Percentiles rank a stretch among this genome's conserved stretches.
Conservation (phyloP, 2,329 filamentous ascomycete genomes). For the Paracamarosporium sp. region DNA sequence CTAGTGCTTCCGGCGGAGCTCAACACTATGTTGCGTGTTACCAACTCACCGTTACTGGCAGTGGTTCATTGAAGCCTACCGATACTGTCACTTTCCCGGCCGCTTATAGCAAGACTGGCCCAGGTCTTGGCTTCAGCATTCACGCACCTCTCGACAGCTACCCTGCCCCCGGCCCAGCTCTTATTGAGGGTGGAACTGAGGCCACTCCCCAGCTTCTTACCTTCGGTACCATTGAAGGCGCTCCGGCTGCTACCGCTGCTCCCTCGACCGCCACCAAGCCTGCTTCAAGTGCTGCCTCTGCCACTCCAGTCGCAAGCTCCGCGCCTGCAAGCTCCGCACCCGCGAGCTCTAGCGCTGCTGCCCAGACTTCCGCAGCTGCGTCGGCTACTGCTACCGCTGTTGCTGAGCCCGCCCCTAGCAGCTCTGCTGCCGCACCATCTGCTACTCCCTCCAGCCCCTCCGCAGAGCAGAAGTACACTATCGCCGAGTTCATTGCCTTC, state of each 20-base stretch:
- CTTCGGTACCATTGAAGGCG: conserved; percentile 13
- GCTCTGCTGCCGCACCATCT: not conserved
- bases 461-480: conserved; percentile 6
- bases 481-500: conserved; percentile 5
- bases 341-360: not conserved
- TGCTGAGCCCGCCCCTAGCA: not conserved
- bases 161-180: conserved; percentile 25
- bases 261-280: conserved; percentile 14
- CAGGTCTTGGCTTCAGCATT: conserved; percentile 52
- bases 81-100: conserved; percentile 56
- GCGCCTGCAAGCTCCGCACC: conserved; percentile 13
- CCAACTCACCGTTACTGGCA: conserved; percentile 48
- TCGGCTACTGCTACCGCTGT: not conserved
- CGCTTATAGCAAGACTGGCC: conserved; percentile 47
- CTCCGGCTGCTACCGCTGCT: conserved; percentile 10
- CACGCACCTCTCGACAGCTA: conserved; percentile 47
- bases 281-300: conserved; percentile 15
- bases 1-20: conserved; percentile 42
- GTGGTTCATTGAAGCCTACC: conserved; percentile 40
- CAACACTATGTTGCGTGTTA: conserved; percentile 56
- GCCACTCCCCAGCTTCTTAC: conserved; percentile 15
- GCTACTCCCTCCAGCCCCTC: not conserved
- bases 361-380: not conserved
- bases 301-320: conserved; percentile 30
- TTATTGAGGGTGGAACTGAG: conserved; percentile 17